Percentiles rank a stretch among this genome's conserved stretches.
Evolutionary conservation across 2,329 filamentous ascomycete genomes (phyloP).

Genomic region (Trichocomaceae sp.): DNA sequence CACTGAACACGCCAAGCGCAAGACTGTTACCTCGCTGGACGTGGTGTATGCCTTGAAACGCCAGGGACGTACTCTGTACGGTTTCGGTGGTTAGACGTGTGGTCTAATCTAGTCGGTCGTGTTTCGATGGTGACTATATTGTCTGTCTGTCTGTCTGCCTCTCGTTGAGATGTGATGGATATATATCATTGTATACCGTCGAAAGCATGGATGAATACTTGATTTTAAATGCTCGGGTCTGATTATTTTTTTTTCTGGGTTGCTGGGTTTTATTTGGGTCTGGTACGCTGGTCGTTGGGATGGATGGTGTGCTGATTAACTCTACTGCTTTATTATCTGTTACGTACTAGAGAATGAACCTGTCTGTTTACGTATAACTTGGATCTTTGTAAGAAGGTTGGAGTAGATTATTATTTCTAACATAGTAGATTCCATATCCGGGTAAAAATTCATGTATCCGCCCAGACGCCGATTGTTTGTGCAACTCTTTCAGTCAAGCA

Average conservation of each 20-base stretch:
- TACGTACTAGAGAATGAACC: background rate
- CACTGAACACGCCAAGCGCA: conserved; percentile 75
- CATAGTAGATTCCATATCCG: background rate
- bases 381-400: background rate
- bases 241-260: background rate
- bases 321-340: background rate
- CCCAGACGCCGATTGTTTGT: background rate
- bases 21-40: conserved; percentile 51
- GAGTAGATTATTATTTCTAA: background rate
- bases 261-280: conserved; percentile 1
- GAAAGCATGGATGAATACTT: background rate
- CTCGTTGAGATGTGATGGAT: background rate
- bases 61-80: conserved; percentile 67
- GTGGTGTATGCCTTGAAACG: conserved; percentile 60
- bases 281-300: background rate
- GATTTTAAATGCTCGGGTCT: background rate
- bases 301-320: background rate
- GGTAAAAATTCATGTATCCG: background rate
- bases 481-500: background rate
- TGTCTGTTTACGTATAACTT: background rate
- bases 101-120: conserved; percentile 25
- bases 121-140: background rate
- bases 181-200: background rate
- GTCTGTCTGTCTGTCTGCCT: background rate
- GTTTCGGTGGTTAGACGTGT: conserved; percentile 72